Conservation (phyloP, 352 stramenopile species). For the Phytophthora pini region DNA sequence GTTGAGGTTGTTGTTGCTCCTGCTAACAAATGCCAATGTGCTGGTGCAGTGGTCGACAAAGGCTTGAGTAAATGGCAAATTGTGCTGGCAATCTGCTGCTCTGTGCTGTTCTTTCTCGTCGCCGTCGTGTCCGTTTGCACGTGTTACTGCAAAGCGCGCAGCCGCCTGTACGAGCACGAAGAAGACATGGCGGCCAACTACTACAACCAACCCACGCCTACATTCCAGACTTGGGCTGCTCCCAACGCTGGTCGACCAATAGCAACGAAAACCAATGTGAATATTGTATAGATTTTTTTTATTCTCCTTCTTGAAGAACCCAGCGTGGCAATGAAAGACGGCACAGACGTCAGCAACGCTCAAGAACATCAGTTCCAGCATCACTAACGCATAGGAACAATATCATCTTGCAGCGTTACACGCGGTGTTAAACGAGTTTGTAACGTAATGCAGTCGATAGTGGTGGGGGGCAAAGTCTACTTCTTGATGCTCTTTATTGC, state of each 20-base stretch:
- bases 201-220: conserved; percentile 33
- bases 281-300: conserved; percentile 19
- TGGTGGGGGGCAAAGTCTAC: conserved; percentile 12
- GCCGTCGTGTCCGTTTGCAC: conserved; percentile 50
- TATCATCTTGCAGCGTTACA: conserved; percentile 2
- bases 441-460: neutral
- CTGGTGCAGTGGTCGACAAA: conserved; percentile 14
- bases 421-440: neutral
- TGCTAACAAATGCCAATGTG: conserved; percentile 1
- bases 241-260: conserved; percentile 5
- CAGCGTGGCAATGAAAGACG: too few species aligned
- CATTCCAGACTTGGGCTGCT: conserved; percentile 15
- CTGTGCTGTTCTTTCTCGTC: conserved; percentile 46
- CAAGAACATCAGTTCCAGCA: conserved; percentile 4
- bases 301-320: neutral
- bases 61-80: conserved; percentile 53
- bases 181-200: conserved; percentile 36
- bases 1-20: neutral
- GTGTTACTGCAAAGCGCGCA: conserved; percentile 60
- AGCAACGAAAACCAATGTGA: conserved; percentile 18
- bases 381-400: conserved; percentile 1
- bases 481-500: conserved; percentile 21
- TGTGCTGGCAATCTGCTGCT: conserved; percentile 55
- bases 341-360: neutral
- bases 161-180: conserved; percentile 53